Conservation (phyloP, 306 rosid genomes). For the Dryas drummondii region DNA sequence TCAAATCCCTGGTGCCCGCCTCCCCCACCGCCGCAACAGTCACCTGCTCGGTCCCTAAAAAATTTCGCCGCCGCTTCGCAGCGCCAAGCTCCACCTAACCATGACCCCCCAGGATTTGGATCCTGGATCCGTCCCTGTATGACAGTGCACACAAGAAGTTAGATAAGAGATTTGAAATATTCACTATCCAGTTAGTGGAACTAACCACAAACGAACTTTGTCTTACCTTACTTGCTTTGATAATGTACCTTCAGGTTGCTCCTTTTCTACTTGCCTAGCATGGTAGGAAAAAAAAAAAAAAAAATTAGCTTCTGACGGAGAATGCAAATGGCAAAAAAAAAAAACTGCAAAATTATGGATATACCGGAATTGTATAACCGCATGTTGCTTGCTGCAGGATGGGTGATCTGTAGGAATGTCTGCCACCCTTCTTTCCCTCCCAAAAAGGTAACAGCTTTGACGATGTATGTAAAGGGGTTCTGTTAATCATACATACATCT, state of each 20-base stretch:
- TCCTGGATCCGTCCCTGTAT: too few species aligned
- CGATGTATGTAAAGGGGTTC: conserved; percentile 97
- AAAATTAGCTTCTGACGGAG: conserved; percentile 2
- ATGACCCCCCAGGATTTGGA: too few species aligned
- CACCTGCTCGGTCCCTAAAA: too few species aligned
- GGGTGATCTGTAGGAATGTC: conserved; percentile 98
- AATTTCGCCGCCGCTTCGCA: too few species aligned
- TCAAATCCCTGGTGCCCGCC: too few species aligned
- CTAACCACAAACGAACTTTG: background rate
- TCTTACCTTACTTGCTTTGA: conserved; percentile 63
- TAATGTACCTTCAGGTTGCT: conserved; percentile 72
- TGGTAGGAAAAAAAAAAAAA: conserved; percentile 6
- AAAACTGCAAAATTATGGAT: conserved; percentile 22
- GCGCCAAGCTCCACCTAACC: too few species aligned
- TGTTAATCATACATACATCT: conserved; percentile 39
- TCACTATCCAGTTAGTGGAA: background rate
- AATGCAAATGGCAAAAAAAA: conserved; percentile 13
- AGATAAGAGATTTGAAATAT: conserved; percentile 27
- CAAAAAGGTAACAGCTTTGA: conserved; percentile 95
- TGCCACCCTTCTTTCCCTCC: conserved; percentile 98
- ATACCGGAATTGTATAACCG: conserved; percentile 92
- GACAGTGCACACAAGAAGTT: conserved; percentile 21
- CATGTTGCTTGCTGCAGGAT: conserved; percentile 98
- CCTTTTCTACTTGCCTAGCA: conserved; percentile 80
- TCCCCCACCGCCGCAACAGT: too few species aligned